Conservation (phyloP, 805 yeast genomes). For the Yamadazyma olivae region DNA sequence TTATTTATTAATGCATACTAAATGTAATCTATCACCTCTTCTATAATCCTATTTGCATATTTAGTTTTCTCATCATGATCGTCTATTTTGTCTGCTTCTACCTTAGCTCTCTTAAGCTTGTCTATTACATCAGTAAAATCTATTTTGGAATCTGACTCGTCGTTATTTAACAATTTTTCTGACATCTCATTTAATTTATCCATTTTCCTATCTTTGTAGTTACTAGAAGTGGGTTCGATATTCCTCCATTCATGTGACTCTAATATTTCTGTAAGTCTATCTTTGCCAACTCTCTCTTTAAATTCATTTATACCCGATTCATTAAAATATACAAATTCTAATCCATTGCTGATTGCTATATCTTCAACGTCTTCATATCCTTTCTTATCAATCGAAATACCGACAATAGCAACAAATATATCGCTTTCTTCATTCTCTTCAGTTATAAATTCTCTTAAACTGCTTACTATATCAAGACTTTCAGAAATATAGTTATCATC, state of each 20-base stretch:
- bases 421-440: slow-evolving; percentile 10
- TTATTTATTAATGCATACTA: slow-evolving; percentile 7
- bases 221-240: slow-evolving; percentile 11
- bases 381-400: slow-evolving; percentile 11
- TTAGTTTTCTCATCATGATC: slow-evolving; percentile 22
- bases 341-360: slow-evolving; percentile 31
- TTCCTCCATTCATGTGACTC: slow-evolving; percentile 49
- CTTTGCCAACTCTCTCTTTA: slow-evolving; percentile 40
- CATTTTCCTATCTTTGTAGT: slow-evolving; percentile 19
- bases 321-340: slow-evolving; percentile 39
- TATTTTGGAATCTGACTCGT: slow-evolving; percentile 7
- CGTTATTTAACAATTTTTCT: slow-evolving; percentile 17
- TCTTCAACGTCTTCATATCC: slow-evolving; percentile 35
- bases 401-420: slow-evolving; percentile 27
- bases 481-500: slow-evolving; percentile 19
- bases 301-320: slow-evolving; percentile 38
- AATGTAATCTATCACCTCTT: slow-evolving; percentile 37
- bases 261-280: slow-evolving; percentile 43
- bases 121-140: slow-evolving; percentile 30
- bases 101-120: slow-evolving; percentile 35
- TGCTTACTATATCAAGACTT: slow-evolving; percentile 15
- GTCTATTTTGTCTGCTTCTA: slow-evolving; percentile 11
- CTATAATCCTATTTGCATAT: slow-evolving; percentile 34
- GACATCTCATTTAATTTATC: slow-evolving; percentile 25
- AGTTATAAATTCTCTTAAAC: slow-evolving; percentile 3